These are phyloP conservation scores for Schizochytrium sp. DNA, from an alignment of 108 stramenopile species.

Conservation along the genomic window DNA sequence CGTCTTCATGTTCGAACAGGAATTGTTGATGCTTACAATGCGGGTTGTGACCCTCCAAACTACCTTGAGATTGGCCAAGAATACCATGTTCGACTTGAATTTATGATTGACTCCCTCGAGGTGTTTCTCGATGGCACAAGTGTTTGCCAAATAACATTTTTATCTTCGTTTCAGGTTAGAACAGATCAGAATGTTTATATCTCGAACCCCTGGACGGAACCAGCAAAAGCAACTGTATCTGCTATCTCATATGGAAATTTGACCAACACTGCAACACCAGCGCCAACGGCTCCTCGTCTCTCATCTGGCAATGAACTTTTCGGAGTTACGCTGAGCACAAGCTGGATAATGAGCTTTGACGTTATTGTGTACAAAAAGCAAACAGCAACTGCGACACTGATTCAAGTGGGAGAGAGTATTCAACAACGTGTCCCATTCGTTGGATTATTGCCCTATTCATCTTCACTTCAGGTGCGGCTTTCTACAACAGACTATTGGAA, in stretches of 20 bases:
- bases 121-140: not conserved
- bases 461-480: not conserved
- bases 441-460: not conserved
- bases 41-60: not conserved
- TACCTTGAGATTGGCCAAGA: not conserved
- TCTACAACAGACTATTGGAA: conserved; percentile 20
- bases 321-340: not conserved
- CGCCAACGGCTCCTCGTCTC: not conserved
- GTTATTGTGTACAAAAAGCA: not conserved
- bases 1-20: conserved; percentile 30
- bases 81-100: conserved; percentile 35
- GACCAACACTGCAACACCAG: not conserved
- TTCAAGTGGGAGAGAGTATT: conserved; percentile 1
- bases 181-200: conserved; percentile 6
- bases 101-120: not conserved
- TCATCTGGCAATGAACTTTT: not conserved
- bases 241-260: not conserved
- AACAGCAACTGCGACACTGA: not conserved
- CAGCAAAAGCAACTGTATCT: conserved; percentile 22
- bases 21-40: not conserved
- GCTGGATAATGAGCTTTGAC: not conserved
- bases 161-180: not conserved
- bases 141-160: not conserved
- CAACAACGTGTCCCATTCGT: conserved; percentile 12
- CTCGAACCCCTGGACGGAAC: conserved; percentile 19